Evolutionary conservation across 768 basidiomycete species (phyloP).

Genomic region (Neoboletus magnificus): DNA sequence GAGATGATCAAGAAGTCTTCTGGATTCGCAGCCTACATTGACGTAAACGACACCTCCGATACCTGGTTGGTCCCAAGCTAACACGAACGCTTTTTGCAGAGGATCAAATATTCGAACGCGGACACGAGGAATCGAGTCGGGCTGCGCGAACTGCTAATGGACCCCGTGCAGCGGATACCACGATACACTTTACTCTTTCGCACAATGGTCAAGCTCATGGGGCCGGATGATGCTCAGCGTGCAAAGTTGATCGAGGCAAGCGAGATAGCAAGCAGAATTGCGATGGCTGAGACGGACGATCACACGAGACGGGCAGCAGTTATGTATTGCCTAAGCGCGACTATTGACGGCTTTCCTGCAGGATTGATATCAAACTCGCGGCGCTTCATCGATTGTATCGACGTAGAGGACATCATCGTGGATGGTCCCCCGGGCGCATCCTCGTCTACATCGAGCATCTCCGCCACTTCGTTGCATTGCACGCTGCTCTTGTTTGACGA

Average conservation of each 20-base stretch:
- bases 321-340: constrained; percentile 79
- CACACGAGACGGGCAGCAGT: constrained; percentile 86
- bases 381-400: constrained; percentile 87
- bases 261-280: constrained; percentile 86
- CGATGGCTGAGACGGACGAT: constrained; percentile 87
- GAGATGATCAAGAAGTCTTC: constrained; percentile 79
- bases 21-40: constrained; percentile 81
- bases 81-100: constrained; percentile 40
- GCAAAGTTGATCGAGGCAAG: constrained; percentile 79
- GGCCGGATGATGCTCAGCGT: constrained; percentile 71
- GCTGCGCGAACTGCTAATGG: constrained; percentile 89
- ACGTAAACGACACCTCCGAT: constrained; percentile 53
- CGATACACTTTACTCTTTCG: constrained; percentile 91
- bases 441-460: constrained; percentile 40
- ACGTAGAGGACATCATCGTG: constrained; percentile 77
- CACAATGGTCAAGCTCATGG: constrained; percentile 90
- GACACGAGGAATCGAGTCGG: constrained; percentile 80
- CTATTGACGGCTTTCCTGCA: constrained; percentile 89
- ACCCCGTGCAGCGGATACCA: constrained; percentile 94
- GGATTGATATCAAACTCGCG: constrained; percentile 86
- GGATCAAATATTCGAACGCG: constrained; percentile 79
- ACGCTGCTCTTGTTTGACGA: constrained; percentile 94
- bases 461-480: constrained; percentile 63
- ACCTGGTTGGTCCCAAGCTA: constrained; percentile 8
- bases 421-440: constrained; percentile 44